Evolutionary conservation across 345 rosid species (phyloP), one percentile per base, ranked within the genome.

Genomic region (Arabis alpina): DNA sequence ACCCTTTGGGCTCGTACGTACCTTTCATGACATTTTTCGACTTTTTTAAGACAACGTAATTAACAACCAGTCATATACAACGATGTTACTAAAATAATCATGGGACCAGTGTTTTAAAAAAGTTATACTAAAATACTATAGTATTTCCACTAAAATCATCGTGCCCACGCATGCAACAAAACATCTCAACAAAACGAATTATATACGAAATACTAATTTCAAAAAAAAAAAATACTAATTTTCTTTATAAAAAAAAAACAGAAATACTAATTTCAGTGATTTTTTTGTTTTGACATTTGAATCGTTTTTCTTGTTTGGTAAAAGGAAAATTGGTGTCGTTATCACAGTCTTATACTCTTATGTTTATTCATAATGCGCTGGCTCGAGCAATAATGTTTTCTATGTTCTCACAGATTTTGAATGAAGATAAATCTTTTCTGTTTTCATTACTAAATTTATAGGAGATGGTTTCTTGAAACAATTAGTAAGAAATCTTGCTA

Each of bases 401-500:
- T 49, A 23, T 47, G 4, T 10, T 34, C 55, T 15, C 70, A 72
- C 49, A 64, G 27, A 40, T 54, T 45, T 11, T 3, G 4, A 30
- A 30, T 30, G 1, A 4, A 30, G 30, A 2, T 3, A 27, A 27
- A 27, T 39, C 3, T 2, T 12, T 15, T 37, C 10, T 3, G 11
- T 32, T 16, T 48, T 48, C 50, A 6, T 15, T 10, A 51, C 39
- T 53, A 54, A 10, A 27, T 16, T 66, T 5, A 61, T 36, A 14
- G 63, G 78, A 74, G 67, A 74, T 50, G 67, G 55, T 58, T 65
- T 41, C 32, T 49, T 10, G 23, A 11, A 68, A 64, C 59, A 56
- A 44, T 24, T 16, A 62, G 8, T 23, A 54, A 44, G 34, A 34
- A 25, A 45, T 15, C 14, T 15, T 64, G 64, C 10, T 41, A 24